Evolutionary conservation across 345 rosid genomes (phyloP), one percentile per base, ranked within the genome.

Genomic region (Populus nigra): DNA sequence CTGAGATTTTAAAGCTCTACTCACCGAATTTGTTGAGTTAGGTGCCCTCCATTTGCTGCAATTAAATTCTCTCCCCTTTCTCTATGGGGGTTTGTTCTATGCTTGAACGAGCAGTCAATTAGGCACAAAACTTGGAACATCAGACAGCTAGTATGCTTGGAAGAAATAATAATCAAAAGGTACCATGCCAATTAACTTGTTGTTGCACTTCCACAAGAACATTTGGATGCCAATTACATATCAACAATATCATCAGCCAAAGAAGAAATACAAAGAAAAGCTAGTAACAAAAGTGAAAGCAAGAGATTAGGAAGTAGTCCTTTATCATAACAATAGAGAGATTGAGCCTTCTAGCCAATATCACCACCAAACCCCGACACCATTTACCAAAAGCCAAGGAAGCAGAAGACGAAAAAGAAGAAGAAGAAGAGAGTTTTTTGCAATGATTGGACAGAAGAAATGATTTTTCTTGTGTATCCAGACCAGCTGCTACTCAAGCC

Each of bases 331-430:
- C 25, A 72, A 50, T 11, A 66, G 65, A 76, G 73, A 81, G 88
- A 86, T 83, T 86, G 88, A 86, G 88, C 88, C 88, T 81, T 86
- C 84, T 83, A 80, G 88, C 88, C 87, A 85, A 85, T 85, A 85
- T 85, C 87, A 82, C 87, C 76, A 36, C 80, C 83, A 39, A 53
- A 74, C 50, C 71, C 70, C 76, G 41, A 20, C 68, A 68, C 55
- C 74, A 77, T 55, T 59, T 25, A 72, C 61, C 80, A 61, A 45
- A 45, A 74, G 62, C 79, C 71, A 53, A 65, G 75, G 57, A 63
- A 59, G 77, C 61, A 63, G 71, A 55, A 35, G 65, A 72, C 27
- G 72, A 70, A 38, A 71, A 73, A 18, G 57, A 65, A 55, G 73
- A 72, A 73, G 73, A 69, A 55, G 73, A 72, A 73, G 73, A 69